Conservation (phyloP, 2,329 filamentous ascomycete species). For the Trichophyton benhamiae region DNA sequence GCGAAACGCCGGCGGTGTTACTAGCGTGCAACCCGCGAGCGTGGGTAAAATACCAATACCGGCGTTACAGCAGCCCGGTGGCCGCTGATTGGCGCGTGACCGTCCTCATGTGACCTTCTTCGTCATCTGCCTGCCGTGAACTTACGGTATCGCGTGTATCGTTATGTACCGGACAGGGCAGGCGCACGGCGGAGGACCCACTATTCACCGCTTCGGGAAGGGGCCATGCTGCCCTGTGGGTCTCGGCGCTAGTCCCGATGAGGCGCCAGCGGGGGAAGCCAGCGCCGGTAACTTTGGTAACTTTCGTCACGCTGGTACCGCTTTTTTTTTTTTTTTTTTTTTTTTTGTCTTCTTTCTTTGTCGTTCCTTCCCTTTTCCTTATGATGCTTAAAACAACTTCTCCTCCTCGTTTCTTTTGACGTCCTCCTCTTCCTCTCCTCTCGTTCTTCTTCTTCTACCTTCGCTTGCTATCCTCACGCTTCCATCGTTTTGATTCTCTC, state of each 20-base stretch:
- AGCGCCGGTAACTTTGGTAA: slow-evolving; percentile 1
- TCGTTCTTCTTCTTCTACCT: slow-evolving; percentile 13
- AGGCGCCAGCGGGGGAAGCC: neutral
- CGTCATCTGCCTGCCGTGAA: neutral
- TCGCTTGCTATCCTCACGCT: slow-evolving; percentile 14
- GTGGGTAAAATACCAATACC: neutral
- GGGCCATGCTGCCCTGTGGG: neutral
- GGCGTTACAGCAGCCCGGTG: neutral
- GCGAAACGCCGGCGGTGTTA: slow-evolving; percentile 2
- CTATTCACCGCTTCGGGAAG: slow-evolving; percentile 1
- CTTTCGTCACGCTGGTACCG: neutral
- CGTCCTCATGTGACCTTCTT: neutral
- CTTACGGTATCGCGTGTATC: neutral
- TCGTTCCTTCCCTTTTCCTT: neutral
- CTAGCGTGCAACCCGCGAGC: neutral
- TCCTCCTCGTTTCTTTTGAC: neutral
- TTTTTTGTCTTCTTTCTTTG: no score
- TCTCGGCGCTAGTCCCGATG: neutral
- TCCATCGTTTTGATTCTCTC: slow-evolving; percentile 5
- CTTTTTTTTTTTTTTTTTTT: neutral
- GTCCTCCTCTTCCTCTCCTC: neutral
- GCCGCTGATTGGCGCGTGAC: neutral
- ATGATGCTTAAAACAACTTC: neutral
- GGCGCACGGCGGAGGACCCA: slow-evolving; percentile 1
- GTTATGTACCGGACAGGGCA: neutral